Percentiles rank a stretch among this genome's conserved stretches.
Evolutionary conservation across 768 basidiomycete genomes (phyloP).

Genomic region (Lyophyllum atratum): DNA sequence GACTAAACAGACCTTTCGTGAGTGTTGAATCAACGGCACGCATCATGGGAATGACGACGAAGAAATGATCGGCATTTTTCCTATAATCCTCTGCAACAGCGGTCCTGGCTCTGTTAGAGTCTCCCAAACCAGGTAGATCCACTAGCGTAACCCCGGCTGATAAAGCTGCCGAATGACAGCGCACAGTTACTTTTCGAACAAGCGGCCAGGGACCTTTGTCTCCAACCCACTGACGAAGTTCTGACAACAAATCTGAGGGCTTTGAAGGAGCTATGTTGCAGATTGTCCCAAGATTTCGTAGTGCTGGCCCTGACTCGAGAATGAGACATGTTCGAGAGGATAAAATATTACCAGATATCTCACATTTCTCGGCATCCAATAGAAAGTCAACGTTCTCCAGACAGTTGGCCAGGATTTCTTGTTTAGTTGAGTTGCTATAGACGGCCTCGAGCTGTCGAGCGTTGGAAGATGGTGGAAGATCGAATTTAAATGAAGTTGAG

Average conservation of each 20-base stretch:
- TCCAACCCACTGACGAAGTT: neutral
- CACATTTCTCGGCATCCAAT: neutral
- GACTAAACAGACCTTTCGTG: neutral
- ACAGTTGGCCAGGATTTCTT: neutral
- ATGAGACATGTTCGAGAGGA: no score
- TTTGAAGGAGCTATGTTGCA: neutral
- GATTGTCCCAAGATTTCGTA: neutral
- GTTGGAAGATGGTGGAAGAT: no score
- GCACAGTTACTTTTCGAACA: constrained; percentile 2
- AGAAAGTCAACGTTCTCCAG: neutral
- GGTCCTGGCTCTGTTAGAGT: constrained; percentile 1
- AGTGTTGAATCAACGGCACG: neutral
- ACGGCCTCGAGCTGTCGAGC: neutral
- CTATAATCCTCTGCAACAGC: constrained; percentile 7
- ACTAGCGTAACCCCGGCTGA: constrained; percentile 1
- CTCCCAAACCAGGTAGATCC: constrained; percentile 5
- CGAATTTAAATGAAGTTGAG: no score
- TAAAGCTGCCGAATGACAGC: neutral
- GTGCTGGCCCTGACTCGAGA: neutral
- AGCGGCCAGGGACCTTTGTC: constrained; percentile 10
- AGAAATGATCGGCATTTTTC: constrained; percentile 3
- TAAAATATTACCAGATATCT: neutral
- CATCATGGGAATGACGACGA: neutral
- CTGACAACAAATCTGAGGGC: neutral
- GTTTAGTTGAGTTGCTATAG: neutral